Conservation (phyloP, 495 filamentous ascomycete genomes). For the Tirmania nivea region DNA sequence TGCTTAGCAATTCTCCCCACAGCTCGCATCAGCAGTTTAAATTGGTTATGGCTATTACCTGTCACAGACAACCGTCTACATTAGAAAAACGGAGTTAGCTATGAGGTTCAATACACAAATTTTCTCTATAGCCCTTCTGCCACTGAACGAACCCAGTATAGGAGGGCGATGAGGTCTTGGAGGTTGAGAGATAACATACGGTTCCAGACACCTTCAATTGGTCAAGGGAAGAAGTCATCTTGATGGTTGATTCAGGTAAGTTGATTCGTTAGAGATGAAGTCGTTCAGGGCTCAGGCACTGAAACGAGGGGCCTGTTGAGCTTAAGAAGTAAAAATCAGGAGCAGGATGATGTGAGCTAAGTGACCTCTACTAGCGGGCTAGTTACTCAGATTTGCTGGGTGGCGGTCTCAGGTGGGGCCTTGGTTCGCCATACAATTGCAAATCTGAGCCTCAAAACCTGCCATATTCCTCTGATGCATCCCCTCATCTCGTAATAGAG, state of each 20-base stretch:
- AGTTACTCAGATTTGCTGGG: too few species aligned
- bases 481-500: too few species aligned
- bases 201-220: slow-evolving; percentile 94
- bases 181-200: slow-evolving; percentile 33
- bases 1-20: slow-evolving; percentile 1
- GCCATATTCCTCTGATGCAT: too few species aligned
- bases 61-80: slow-evolving; percentile 79
- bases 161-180: background rate
- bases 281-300: too few species aligned
- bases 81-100: background rate
- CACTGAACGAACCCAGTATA: background rate
- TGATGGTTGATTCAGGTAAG: slow-evolving; percentile 3
- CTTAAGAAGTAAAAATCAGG: too few species aligned
- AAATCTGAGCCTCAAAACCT: too few species aligned
- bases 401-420: too few species aligned
- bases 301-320: too few species aligned
- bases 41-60: slow-evolving; percentile 30
- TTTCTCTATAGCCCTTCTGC: background rate
- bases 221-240: slow-evolving; percentile 41
- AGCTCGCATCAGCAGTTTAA: background rate
- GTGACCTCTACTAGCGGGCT: too few species aligned
- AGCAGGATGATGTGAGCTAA: too few species aligned
- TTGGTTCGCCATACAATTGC: too few species aligned
- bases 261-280: background rate
- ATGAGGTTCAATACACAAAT: slow-evolving; percentile 2